Conservation (phyloP, 2,329 filamentous ascomycete species). For the Penicillium corylophilum region DNA sequence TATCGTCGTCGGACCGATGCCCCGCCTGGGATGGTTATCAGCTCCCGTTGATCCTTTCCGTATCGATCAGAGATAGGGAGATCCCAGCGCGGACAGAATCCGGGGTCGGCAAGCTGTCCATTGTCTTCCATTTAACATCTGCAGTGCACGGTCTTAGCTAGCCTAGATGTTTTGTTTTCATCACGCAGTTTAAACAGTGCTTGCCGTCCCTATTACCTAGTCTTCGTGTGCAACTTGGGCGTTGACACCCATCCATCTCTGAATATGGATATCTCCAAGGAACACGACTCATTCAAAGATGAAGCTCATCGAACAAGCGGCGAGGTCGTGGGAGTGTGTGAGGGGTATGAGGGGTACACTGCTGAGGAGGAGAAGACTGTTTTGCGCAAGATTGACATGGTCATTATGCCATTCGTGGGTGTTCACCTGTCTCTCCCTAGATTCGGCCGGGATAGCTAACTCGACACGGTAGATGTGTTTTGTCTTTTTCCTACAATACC, state of each 20-base stretch:
- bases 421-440: neutral
- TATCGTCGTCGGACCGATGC: slow-evolving; percentile 10
- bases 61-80: slow-evolving; percentile 9
- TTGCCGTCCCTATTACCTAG: neutral
- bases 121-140: neutral
- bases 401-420: slow-evolving; percentile 21
- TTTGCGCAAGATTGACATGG: slow-evolving; percentile 19
- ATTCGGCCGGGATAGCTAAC: neutral
- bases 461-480: slow-evolving; percentile 38
- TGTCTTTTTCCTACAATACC: slow-evolving; percentile 49
- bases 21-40: slow-evolving; percentile 3
- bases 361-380: slow-evolving; percentile 18
- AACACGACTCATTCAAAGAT: slow-evolving; percentile 2
- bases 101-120: neutral
- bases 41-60: slow-evolving; percentile 10
- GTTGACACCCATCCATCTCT: neutral
- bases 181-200: neutral
- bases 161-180: neutral
- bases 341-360: slow-evolving; percentile 5
- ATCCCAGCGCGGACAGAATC: neutral
- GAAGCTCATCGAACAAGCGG: slow-evolving; percentile 2
- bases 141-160: neutral
- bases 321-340: slow-evolving; percentile 7
- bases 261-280: slow-evolving; percentile 10
- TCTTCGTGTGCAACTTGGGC: neutral